phyloP scores from a whole-genome alignment of 2,329 filamentous ascomycete genomes.

The Gyromitra esculenta region DNA sequence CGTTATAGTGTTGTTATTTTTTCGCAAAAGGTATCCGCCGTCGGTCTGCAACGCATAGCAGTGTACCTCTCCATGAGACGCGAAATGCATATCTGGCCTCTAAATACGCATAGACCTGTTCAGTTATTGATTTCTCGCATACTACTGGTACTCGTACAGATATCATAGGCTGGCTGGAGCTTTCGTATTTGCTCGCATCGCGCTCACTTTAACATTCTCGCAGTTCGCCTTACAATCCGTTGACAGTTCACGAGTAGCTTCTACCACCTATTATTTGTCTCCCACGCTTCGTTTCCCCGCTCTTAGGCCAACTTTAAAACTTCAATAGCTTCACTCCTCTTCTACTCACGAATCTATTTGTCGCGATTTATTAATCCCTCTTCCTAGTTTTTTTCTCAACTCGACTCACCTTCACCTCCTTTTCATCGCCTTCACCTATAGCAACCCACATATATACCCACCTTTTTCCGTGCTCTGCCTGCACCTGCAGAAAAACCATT shows the following conservation, averaged over 20 bases:
- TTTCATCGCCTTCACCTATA: constrained; percentile 17
- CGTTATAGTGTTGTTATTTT: background rate
- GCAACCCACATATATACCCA: constrained; percentile 26
- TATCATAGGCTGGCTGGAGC: constrained; percentile 31
- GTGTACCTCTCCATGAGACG: constrained; percentile 14
- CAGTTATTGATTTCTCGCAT: background rate
- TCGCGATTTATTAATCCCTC: constrained; percentile 27
- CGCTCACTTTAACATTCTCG: constrained; percentile 4
- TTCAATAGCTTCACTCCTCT: background rate
- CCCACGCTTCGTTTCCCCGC: constrained; percentile 35
- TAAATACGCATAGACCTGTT: constrained; percentile 12
- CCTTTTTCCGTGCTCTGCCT: constrained; percentile 13
- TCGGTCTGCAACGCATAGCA: background rate
- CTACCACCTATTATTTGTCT: constrained; percentile 38
- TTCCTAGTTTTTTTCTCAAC: constrained; percentile 26
- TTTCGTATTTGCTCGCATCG: constrained; percentile 15
- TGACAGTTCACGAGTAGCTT: constrained; percentile 16
- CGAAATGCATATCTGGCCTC: constrained; percentile 35
- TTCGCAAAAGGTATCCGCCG: constrained; percentile 31
- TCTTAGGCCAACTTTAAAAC: constrained; percentile 20
- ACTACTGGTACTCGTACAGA: constrained; percentile 9
- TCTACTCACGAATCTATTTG: constrained; percentile 21
- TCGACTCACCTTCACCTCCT: constrained; percentile 19
- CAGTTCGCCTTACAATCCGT: background rate
- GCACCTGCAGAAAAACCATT: constrained; percentile 22